Evolutionary conservation across 2,329 filamentous ascomycete species (phyloP), one percentile per base, ranked within the genome.

Genomic region (Daldinia sp.): DNA sequence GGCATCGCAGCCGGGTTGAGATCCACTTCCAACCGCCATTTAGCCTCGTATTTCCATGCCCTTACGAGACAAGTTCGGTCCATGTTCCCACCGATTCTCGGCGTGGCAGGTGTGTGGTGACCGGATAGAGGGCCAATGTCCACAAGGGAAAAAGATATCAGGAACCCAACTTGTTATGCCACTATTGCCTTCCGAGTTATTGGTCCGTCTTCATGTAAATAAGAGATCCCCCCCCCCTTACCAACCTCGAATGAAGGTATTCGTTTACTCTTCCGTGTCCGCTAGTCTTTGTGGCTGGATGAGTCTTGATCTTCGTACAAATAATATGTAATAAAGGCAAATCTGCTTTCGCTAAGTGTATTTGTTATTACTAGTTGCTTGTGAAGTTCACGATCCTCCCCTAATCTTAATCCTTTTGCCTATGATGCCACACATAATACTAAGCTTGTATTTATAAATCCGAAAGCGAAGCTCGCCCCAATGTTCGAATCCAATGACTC

Each of bases 21-120:
- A 49, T 60, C 62, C 62, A 67, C 62, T 53, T 55, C 15, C 21
- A 45, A 39, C 25, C 41, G 37, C 32, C 51, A 62, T 56, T 62
- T 55, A 60, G 51, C 55, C 51, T 58, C 47, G 35, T 57, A 45
- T 43, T 45, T 41, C 62, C 61, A 68, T 58, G 25, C 65, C 62
- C n/a, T 39, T 63, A 63, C 57, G n/a, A 66, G 62, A 34, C 49
- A 68, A 63, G 65, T 53, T 66, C 62, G 59, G 62, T 45, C 29
- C 47, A 63, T 47, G 17, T 56, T 58, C 55, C 54, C 58, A 65
- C 70, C 70, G 70, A 71, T 71, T 9, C 59, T 71, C 70, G 70
- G 70, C 70, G 47, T 55, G 59, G 52, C 29, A 47, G 43, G 15
- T 30, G 21, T 49, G 10, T 37, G 30, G 52, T 52, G 25, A 29